Conservation (phyloP, 345 rosid genomes). For the Lepidium africanum region DNA sequence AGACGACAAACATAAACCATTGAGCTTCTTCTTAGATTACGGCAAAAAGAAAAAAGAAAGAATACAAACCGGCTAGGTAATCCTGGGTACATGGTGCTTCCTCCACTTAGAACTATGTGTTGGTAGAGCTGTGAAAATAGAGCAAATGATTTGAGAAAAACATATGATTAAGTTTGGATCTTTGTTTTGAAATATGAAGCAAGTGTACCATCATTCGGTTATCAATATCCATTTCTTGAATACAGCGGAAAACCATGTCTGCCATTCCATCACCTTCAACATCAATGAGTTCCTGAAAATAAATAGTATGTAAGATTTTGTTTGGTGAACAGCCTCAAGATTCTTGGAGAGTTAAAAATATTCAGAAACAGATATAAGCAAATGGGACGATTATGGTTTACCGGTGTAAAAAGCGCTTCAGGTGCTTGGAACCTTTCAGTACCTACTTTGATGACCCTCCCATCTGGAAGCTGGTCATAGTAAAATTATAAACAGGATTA, state of each 20-base stretch:
- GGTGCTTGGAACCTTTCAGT: slow-evolving; percentile 99
- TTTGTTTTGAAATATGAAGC: neutral
- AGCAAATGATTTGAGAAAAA: neutral
- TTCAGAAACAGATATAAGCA: neutral
- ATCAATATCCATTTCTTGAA: slow-evolving; percentile 99
- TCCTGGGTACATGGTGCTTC: slow-evolving; percentile 99
- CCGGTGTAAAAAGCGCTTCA: slow-evolving; percentile 98
- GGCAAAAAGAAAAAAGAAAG: neutral
- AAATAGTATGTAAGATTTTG: neutral
- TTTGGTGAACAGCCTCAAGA: neutral
- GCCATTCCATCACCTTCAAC: slow-evolving; percentile 99
- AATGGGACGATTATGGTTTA: slow-evolving; percentile 26
- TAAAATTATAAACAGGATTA: neutral
- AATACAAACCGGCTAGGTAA: slow-evolving; percentile 80
- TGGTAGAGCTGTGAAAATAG: slow-evolving; percentile 71
- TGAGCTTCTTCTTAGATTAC: neutral
- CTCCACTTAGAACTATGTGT: slow-evolving; percentile 97
- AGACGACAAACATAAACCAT: neutral
- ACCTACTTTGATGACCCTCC: slow-evolving; percentile 90
- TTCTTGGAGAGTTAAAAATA: neutral
- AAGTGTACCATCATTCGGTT: slow-evolving; percentile 80
- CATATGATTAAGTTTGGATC: neutral
- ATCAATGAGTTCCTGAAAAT: slow-evolving; percentile 78
- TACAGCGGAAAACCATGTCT: slow-evolving; percentile 98
- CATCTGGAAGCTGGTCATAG: slow-evolving; percentile 84